Base-by-base conservation (phyloP, 371 early-diverging fungal species). In the Syncephalastrum monosporum region DNA sequence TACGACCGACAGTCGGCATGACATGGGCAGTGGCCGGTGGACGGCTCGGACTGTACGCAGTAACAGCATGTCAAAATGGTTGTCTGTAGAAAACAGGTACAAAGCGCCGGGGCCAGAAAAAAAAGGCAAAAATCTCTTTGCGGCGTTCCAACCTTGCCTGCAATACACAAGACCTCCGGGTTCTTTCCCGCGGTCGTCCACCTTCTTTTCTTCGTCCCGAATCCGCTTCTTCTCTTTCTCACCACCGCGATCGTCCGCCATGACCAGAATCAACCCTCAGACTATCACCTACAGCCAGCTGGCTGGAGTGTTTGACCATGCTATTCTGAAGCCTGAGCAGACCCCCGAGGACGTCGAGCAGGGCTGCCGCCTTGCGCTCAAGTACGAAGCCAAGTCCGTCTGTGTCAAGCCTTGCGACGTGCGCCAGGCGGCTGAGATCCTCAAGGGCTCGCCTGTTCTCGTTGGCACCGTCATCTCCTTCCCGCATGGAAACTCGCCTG, bases 341-440 rank as follows among this genome's bases (percentile, higher is more conserved):
- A 83, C 85, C 6, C 62, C 70, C 5, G 57, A 69, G 19, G 83
- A 86, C 47, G 87, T 86, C 0, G 59, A 81, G 19, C 61, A 67
- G 17, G 86, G 83, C 2, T 86, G 87, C 65, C 49, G 64, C 23
- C 66, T 85, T 19, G 82, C 85, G 38, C 72, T 65, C 6, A 59
- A 77, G 51, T 85, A 84, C 71, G 65, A 82, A 6, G 63, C 74
- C 15, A 79, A 77, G 52, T 84, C 84, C 41, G 86, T 86, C 7
- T 86, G 87, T 59, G 86, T 84, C 54, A 84, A 82, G 50, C 84
- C 87, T 16, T 85, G 87, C 63, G 85, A 86, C 55, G 83, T 86
- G 12, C 70, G 68, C 53, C 69, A 81, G 41, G 86, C 84, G 1
- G 56, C 69, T 25, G 69, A 74, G 5, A 50, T 69, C 3, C 68